These are phyloP conservation scores for Glebionis coronaria DNA, from an alignment of 129 eudicot genomes.

Conservation along the genomic window DNA sequence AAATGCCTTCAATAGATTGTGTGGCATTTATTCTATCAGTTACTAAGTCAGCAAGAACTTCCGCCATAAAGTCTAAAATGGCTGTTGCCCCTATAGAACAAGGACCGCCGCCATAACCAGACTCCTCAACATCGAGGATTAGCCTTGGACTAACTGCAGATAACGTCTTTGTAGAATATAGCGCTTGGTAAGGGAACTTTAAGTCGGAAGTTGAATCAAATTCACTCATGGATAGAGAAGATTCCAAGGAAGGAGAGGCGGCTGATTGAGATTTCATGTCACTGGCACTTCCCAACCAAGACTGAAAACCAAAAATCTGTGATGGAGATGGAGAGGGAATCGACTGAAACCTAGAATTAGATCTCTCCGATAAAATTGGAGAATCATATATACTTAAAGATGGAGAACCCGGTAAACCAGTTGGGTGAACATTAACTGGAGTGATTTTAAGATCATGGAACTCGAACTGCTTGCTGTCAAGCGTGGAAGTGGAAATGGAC, in stretches of 20 bases:
- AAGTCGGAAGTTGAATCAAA: slow-evolving; percentile 44
- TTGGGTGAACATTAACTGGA: slow-evolving; percentile 35
- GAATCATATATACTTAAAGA: slow-evolving; percentile 58
- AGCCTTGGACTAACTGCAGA: slow-evolving; percentile 53
- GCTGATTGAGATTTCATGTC: slow-evolving; percentile 11
- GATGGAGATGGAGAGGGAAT: slow-evolving; percentile 60
- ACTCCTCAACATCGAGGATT: slow-evolving; percentile 82
- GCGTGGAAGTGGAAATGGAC: neutral
- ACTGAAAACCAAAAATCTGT: slow-evolving; percentile 64
- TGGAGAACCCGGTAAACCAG: slow-evolving; percentile 61
- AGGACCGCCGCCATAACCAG: slow-evolving; percentile 97
- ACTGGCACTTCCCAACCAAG: slow-evolving; percentile 46
- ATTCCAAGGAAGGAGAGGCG: slow-evolving; percentile 65
- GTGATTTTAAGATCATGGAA: slow-evolving; percentile 43
- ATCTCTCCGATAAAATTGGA: slow-evolving; percentile 69
- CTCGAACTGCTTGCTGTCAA: slow-evolving; percentile 43
- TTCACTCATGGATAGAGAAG: slow-evolving; percentile 55
- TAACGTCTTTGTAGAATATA: slow-evolving; percentile 34
- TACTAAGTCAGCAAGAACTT: slow-evolving; percentile 82
- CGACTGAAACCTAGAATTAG: slow-evolving; percentile 40
- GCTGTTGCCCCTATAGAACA: slow-evolving; percentile 96
- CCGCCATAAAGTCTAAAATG: slow-evolving; percentile 75
- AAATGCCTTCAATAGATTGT: slow-evolving; percentile 56
- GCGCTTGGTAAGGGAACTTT: slow-evolving; percentile 43
- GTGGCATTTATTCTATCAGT: slow-evolving; percentile 85